These are phyloP conservation scores for Adiantum capillusveneris DNA, from an alignment of 75 land plant species.

Conservation along the genomic window DNA sequence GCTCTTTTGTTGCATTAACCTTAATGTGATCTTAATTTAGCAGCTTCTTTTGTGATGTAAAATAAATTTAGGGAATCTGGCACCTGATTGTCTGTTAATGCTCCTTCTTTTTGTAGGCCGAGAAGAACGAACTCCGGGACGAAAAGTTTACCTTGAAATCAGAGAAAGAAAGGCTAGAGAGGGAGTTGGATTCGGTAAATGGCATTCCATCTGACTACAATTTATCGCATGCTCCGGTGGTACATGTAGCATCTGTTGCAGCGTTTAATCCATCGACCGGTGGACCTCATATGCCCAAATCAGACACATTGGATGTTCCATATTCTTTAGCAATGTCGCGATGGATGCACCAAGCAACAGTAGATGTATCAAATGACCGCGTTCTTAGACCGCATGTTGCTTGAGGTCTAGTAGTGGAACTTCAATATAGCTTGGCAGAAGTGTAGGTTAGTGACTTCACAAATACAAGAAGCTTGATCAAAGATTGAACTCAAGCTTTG, in stretches of 20 bases:
- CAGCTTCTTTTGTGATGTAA: slow-evolving; percentile 32
- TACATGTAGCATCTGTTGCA: slow-evolving; percentile 27
- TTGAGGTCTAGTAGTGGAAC: too few relatives aligned
- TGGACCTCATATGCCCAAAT: background rate
- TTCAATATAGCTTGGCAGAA: too few relatives aligned
- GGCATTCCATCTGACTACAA: slow-evolving; percentile 9
- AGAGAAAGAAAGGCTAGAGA: slow-evolving; percentile 41
- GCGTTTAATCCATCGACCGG: slow-evolving; percentile 21
- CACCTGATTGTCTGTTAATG: too few relatives aligned
- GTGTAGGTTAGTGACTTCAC: too few relatives aligned
- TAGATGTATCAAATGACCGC: slow-evolving; percentile 72
- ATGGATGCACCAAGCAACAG: slow-evolving; percentile 63
- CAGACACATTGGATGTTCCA: slow-evolving; percentile 5
- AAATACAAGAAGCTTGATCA: too few relatives aligned
- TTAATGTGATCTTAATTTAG: background rate
- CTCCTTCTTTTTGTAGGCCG: too few relatives aligned
- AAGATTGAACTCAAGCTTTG: too few relatives aligned
- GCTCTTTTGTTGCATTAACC: background rate
- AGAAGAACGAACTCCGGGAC: slow-evolving; percentile 34
- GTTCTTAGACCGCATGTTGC: too few relatives aligned
- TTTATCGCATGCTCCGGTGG: slow-evolving; percentile 17
- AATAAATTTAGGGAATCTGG: too few relatives aligned
- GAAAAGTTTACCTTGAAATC: slow-evolving; percentile 38
- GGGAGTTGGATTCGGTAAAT: slow-evolving; percentile 18
- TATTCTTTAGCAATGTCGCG: slow-evolving; percentile 59